Evolutionary conservation across 208 protist genomes (phyloP), one percentile per base, ranked within the genome.

Genomic region (Angomonas ambiguus): DNA sequence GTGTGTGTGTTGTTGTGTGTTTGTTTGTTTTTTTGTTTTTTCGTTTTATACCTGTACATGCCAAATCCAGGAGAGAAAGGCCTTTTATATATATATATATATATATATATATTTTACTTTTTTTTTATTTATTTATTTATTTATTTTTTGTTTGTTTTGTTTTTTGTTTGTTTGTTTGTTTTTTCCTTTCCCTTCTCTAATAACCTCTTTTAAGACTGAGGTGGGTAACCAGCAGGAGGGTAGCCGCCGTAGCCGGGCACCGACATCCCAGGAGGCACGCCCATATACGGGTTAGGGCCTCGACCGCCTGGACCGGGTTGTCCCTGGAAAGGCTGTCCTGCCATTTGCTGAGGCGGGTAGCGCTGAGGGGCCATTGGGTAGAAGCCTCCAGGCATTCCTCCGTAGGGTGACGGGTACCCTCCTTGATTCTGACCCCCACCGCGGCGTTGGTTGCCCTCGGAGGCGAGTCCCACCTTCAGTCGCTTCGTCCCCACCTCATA

Each of bases 401-500:
- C n/a, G n/a, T n/a, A n/a, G n/a, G n/a, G n/a, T n/a, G n/a, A n/a
- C n/a, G n/a, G 38, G 38, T n/a, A 45, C 11, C 38, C 38, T 8
- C 38, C 11, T 8, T 45, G 8, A 16, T 66, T 63, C 61, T 77
- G 55, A 68, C 78, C 72, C 55, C 65, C 66, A 51, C 80, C 70
- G 57, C 59, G 69, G 22, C 79, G 81, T 71, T 88, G 87, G 69
- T 93, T 85, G 45, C 84, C 87, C 22, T 70, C 75, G 48, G 84
- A 79, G 3, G 88, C 88, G 25, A 91, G 74, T 41, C 84, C 88
- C 28, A 94, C 88, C 88, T 91, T 94, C 71, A 94, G 82, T 72
- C 88, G 84, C 77, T 94, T 94, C 80, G 88, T 94, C 67, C 91
- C 78, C 65, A 94, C 84, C 55, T 73, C 80, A 77, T 85, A 94